Base-by-base conservation (phyloP, 2,329 filamentous ascomycete species). In the Phyllosticta ampelicida region DNA sequence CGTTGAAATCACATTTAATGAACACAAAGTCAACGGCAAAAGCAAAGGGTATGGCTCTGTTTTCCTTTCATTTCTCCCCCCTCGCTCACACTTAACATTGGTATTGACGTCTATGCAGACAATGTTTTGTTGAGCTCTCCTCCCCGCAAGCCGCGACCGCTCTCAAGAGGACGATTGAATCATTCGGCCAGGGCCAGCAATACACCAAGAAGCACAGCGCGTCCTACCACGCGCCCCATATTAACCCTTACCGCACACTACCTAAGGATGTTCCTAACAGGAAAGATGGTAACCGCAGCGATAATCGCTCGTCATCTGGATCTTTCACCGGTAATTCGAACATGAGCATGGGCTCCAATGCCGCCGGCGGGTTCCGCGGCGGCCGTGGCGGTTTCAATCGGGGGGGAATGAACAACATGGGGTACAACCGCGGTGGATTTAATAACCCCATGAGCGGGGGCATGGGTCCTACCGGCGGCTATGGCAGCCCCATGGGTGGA, bases 1-100 rank as follows among this genome's bases (percentile, higher is more conserved):
- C 18, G 90, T 89, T 66, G 94, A 97, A 61, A 84, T 99, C 55
- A 96, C 91, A 0, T 99, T 97, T 71, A 96, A 90, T 67, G 94
- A 99, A 71, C 94, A 97, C 74, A 99, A 99, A 71, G 91, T 97
- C 53, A 99, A 99, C 65, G 94, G 94, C 65, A 99, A 99, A 76
- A 96, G 90, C 74, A 96, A 97, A 77, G 92, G 94, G 91, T 95
- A 79, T 63, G 84, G n/a, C n/a, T n/a, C n/a, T n/a, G n/a, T n/a
- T n/a, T n/a, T n/a, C n/a, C n/a, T n/a, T n/a, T n/a, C n/a, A n/a
- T n/a, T n/a, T n/a, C n/a, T n/a, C n/a, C n/a, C n/a, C n/a, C n/a
- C n/a, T 19, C 19, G 5, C 49, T 26, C 5, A 16, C 6, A 19
- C 5, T 19, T 28, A 13, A 19, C 10, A 6, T 18, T 9, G 2